Percentiles rank a stretch among this genome's conserved stretches.
Evolutionary conservation across 306 rosid genomes (phyloP).

Genomic region (Vicia sativa): DNA sequence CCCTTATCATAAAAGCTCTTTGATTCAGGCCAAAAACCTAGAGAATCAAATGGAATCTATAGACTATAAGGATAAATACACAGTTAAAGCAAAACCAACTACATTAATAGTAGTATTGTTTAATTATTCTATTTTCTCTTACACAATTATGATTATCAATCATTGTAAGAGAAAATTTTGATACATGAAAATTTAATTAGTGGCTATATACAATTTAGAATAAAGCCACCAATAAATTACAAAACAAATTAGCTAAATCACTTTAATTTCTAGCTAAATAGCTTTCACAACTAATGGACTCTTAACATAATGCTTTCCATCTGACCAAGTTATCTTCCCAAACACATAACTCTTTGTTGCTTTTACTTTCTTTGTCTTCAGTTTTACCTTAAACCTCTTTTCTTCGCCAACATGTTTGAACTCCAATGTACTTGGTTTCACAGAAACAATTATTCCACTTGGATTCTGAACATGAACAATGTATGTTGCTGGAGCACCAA

Average conservation of each 20-base stretch:
- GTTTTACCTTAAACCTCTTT: conserved; percentile 54
- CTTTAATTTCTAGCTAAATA: conserved; percentile 38
- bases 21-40: no score
- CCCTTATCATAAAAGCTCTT: no score
- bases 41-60: no score
- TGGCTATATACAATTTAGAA: conserved; percentile 32
- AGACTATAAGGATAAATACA: background rate
- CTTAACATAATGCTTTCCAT: conserved; percentile 68
- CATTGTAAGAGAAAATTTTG: background rate
- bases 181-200: background rate
- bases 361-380: conserved; percentile 45
- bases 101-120: background rate
- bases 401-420: conserved; percentile 70
- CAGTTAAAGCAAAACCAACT: background rate
- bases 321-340: conserved; percentile 82
- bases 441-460: conserved; percentile 50
- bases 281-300: conserved; percentile 80
- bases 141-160: conserved; percentile 21
- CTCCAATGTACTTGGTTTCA: conserved; percentile 62
- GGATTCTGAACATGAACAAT: conserved; percentile 51
- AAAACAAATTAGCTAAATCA: conserved; percentile 23
- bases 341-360: conserved; percentile 55
- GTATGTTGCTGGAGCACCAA: conserved; percentile 73
- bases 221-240: conserved; percentile 1
- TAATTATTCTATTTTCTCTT: conserved; percentile 4